Conservation (phyloP, 2,329 filamentous ascomycete genomes). For the Fusarium sp. region DNA sequence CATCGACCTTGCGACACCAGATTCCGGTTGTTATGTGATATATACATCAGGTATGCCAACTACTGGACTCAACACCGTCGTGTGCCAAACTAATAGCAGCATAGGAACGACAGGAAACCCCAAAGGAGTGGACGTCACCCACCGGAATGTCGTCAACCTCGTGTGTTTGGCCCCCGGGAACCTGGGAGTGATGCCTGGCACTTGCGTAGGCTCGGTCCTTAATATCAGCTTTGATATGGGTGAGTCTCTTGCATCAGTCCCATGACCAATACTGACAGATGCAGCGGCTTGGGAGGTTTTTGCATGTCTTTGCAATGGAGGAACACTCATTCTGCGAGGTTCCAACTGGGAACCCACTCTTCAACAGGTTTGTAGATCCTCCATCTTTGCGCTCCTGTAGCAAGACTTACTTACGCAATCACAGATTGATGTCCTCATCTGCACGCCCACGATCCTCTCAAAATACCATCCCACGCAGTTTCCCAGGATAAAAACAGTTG, state of each 20-base stretch:
- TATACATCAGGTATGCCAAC: slow-evolving; percentile 64
- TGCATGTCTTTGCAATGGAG: slow-evolving; percentile 67
- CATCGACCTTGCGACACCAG: slow-evolving; percentile 52
- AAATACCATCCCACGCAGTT: slow-evolving; percentile 62
- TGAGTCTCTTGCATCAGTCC: slow-evolving; percentile 51
- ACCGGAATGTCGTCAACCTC: slow-evolving; percentile 67
- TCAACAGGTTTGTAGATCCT: slow-evolving; percentile 53
- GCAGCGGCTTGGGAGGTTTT: slow-evolving; percentile 72
- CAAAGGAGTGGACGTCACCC: slow-evolving; percentile 70
- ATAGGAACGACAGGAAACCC: slow-evolving; percentile 66
- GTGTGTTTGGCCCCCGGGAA: slow-evolving; percentile 64
- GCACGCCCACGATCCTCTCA: slow-evolving; percentile 66
- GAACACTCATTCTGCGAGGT: slow-evolving; percentile 66
- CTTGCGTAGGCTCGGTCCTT: slow-evolving; percentile 66
- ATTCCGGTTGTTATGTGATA: slow-evolving; percentile 61
- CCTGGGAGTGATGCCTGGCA: slow-evolving; percentile 63
- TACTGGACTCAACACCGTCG: neutral
- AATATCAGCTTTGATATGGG: slow-evolving; percentile 73
- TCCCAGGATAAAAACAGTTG: slow-evolving; percentile 65
- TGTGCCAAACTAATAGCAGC: slow-evolving; percentile 5
- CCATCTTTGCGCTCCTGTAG: neutral
- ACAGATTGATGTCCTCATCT: slow-evolving; percentile 66
- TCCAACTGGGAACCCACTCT: slow-evolving; percentile 63
- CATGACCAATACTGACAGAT: slow-evolving; percentile 23
- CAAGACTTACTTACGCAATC: slow-evolving; percentile 11